Base-by-base conservation (phyloP, 2,329 filamentous ascomycete genomes). In the Pseudodiploospora longispora region DNA sequence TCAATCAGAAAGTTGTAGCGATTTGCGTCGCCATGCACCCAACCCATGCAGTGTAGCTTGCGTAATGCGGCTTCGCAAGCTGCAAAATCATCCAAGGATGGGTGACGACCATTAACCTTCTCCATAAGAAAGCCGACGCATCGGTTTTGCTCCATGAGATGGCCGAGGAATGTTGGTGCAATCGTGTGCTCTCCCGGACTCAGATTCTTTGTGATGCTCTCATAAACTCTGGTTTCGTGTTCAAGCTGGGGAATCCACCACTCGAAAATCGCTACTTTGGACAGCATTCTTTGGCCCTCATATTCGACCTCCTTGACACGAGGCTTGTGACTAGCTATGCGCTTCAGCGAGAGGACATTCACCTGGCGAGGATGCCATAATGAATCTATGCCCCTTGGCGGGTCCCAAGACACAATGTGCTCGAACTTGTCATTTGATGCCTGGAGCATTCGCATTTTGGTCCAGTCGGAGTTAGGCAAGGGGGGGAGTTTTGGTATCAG, bases 91-190 rank as follows among this genome's bases (percentile, higher is more conserved):
- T 42, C 49, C n/a, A 44, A 9, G 4, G 44, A 46, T 12, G 54
- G 47, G 38, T 36, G 35, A 28, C 40, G 28, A 2, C 52, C 52
- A 12, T 50, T 47, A 12, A 57, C 31, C 40, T 52, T 52, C 36
- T 59, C 55, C 5, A 43, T 8, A 10, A 55, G 47, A 44, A 60
- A 61, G 31, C 57, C 57, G 31, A 60, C 39, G n/a, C 58, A 51
- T 2, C 57, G 50, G 6, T 55, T 53, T 38, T 51, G 55, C 42
- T 62, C 58, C 4, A 49, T 54, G 27, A 60, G 39, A 48, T 62
- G 58, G 46, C 59, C 57, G 1, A 62, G 47, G 40, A 60, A 60
- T 30, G 44, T 48, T 10, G 59, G 57, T 3, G 55, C 53, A 19
- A 61, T 12, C 10, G 32, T 27, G 30, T n/a, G 35, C 27, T 38